phyloP scores from a whole-genome alignment of 495 filamentous ascomycete species.

The Bacidia rubella region DNA sequence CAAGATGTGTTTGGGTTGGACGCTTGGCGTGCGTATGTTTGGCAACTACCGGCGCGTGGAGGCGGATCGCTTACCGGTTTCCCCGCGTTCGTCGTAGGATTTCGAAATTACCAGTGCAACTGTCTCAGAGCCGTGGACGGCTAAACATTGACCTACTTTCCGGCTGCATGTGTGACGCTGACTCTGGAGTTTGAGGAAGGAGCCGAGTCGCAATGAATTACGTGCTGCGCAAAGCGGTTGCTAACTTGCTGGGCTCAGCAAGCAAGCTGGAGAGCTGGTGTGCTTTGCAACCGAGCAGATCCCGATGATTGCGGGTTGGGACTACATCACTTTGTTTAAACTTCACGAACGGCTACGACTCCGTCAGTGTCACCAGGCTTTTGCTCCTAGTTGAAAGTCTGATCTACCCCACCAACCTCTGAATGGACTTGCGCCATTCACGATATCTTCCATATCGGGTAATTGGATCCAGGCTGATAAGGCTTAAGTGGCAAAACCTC shows the following conservation, averaged over 20 bases:
- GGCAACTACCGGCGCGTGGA: too few species aligned
- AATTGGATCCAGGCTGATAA: slow-evolving; percentile 6
- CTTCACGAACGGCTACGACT: too few species aligned
- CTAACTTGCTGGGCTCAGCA: too few species aligned
- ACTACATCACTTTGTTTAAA: too few species aligned
- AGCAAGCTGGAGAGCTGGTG: too few species aligned
- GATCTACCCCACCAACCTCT: background rate
- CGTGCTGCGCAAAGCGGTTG: background rate
- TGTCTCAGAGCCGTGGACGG: too few species aligned
- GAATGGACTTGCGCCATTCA: background rate
- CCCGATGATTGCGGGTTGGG: too few species aligned
- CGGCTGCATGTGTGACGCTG: background rate
- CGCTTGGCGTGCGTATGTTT: too few species aligned
- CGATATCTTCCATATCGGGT: slow-evolving; percentile 4
- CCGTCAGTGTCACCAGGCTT: background rate
- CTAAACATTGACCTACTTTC: too few species aligned
- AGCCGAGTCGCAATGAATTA: background rate
- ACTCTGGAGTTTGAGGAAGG: background rate
- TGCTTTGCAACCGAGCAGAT: too few species aligned
- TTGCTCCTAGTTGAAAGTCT: background rate
- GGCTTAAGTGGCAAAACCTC: background rate
- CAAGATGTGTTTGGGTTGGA: too few species aligned
- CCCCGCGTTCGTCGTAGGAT: background rate
- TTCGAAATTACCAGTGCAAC: background rate
- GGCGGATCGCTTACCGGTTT: too few species aligned